Percentiles rank a stretch among this genome's conserved stretches.
These are phyloP conservation scores for Echinochloa phyllopogon DNA, from an alignment of 176 grass and related monocot genomes.

Conservation along the genomic window DNA sequence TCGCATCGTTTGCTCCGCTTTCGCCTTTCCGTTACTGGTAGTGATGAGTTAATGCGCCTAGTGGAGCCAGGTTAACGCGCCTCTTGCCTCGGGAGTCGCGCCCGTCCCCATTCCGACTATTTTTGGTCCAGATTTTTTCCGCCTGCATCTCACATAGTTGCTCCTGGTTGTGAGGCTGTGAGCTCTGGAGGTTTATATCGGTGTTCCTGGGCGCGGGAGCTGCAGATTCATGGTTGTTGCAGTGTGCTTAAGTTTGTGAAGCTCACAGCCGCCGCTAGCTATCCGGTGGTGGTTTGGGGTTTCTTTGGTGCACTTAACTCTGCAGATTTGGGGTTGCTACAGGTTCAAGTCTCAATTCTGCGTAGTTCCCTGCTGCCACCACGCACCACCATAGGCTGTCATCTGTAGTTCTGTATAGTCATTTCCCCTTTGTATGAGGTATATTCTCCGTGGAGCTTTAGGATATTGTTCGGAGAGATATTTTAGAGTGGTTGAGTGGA, in stretches of 20 bases:
- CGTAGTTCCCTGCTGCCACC: background rate
- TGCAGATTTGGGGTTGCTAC: background rate
- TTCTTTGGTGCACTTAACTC: background rate
- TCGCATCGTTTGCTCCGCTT: constrained; percentile 12
- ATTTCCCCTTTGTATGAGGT: background rate
- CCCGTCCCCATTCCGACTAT: background rate
- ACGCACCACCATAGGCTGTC: background rate
- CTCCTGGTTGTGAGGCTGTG: background rate
- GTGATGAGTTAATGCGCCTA: background rate
- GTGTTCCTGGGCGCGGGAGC: background rate
- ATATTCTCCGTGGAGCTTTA: background rate
- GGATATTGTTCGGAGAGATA: background rate
- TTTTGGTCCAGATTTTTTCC: background rate
- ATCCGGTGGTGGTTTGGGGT: background rate
- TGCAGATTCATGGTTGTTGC: background rate
- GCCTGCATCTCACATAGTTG: background rate
- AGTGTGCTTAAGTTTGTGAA: background rate
- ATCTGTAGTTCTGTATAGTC: background rate
- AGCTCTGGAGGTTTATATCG: background rate
- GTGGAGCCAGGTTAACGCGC: background rate
- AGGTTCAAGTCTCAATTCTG: background rate
- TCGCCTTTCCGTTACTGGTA: background rate
- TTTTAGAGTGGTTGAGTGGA: constrained; percentile 6
- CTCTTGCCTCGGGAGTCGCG: background rate
- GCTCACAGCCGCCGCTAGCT: background rate